Conservation (phyloP, 306 rosid genomes). For the Pueraria montana region DNA sequence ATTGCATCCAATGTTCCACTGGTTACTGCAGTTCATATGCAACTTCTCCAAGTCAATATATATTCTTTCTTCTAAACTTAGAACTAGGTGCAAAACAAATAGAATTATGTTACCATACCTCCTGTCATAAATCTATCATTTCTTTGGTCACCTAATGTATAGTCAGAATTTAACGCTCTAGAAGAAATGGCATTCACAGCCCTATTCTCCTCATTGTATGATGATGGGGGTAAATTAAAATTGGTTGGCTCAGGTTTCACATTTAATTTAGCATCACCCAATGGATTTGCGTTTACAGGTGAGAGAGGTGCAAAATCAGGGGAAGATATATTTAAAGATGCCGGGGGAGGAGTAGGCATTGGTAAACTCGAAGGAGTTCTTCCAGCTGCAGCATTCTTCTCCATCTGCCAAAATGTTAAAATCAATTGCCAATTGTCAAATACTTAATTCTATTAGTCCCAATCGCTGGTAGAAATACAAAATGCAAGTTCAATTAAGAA, state of each 20-base stretch:
- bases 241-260: constrained; percentile 81
- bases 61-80: not conserved
- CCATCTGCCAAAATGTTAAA: constrained; percentile 76
- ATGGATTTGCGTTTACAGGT: constrained; percentile 83
- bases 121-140: constrained; percentile 85
- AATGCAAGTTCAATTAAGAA: constrained; percentile 25
- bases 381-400: constrained; percentile 98
- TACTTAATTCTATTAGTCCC: not conserved
- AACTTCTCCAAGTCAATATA: constrained; percentile 40
- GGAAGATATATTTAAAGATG: constrained; percentile 75
- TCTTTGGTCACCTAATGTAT: constrained; percentile 73
- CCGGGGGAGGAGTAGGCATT: constrained; percentile 95
- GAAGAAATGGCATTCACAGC: constrained; percentile 60
- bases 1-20: constrained; percentile 96
- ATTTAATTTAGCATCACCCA: constrained; percentile 74
- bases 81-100: constrained; percentile 13
- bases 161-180: constrained; percentile 76
- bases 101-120: constrained; percentile 57
- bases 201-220: constrained; percentile 86
- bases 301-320: constrained; percentile 94
- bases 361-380: constrained; percentile 97
- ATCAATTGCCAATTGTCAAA: constrained; percentile 16
- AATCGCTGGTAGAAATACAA: not conserved
- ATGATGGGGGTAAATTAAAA: constrained; percentile 86
- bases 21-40: constrained; percentile 65